Percentiles rank a stretch among this genome's conserved stretches.
phyloP scores from a whole-genome alignment of 805 yeast genomes.

The Suhomyces sp. region DNA sequence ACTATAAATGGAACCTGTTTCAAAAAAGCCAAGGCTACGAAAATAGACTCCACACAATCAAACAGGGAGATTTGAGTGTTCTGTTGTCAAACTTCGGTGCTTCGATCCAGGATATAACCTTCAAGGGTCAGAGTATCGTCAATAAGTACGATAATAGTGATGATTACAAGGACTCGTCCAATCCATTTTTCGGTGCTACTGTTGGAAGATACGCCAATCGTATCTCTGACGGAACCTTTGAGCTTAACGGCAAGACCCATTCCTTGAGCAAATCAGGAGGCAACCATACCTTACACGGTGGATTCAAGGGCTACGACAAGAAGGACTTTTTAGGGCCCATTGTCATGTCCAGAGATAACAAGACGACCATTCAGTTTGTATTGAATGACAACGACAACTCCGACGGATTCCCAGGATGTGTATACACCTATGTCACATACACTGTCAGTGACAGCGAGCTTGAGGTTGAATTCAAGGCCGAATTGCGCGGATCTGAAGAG shows the following conservation, averaged over 20 bases:
- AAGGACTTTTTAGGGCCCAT: conserved; percentile 54
- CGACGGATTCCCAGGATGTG: conserved; percentile 61
- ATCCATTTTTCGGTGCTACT: conserved; percentile 61
- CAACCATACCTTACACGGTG: conserved; percentile 51
- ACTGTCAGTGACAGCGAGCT: conserved; percentile 39
- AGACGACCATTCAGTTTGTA: conserved; percentile 34
- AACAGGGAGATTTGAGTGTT: conserved; percentile 34
- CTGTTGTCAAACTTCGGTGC: conserved; percentile 52
- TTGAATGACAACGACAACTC: conserved; percentile 45
- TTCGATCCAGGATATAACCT: conserved; percentile 41
- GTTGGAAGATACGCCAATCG: conserved; percentile 68
- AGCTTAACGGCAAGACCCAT: conserved; percentile 39
- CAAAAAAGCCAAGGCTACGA: conserved; percentile 16
- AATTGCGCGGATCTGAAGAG: conserved; percentile 16
- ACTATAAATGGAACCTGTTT: conserved; percentile 34
- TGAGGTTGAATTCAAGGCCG: conserved; percentile 43
- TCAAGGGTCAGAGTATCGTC: conserved; percentile 39
- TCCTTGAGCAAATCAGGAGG: conserved; percentile 44
- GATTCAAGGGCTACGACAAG: conserved; percentile 50
- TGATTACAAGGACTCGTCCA: conserved; percentile 28
- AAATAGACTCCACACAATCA: conserved; percentile 37
- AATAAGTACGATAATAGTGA: conserved; percentile 36
- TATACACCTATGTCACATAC: conserved; percentile 47
- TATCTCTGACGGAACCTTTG: conserved; percentile 43
- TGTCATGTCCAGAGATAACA: conserved; percentile 32